These are phyloP conservation scores for Tolypocladium album DNA, from an alignment of 2,329 filamentous ascomycete species.

Conservation along the genomic window DNA sequence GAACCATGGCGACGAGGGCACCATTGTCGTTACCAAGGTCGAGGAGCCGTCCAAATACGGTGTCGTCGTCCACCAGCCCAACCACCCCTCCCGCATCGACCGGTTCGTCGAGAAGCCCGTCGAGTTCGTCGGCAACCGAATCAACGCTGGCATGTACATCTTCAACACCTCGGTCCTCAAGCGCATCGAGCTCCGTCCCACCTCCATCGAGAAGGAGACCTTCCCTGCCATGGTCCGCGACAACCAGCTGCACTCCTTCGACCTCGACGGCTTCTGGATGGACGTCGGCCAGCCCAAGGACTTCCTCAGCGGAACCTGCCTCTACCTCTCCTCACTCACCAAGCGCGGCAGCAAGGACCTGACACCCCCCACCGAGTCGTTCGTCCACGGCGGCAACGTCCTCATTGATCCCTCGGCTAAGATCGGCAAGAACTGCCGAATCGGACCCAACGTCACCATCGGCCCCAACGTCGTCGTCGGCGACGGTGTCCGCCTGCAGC, in stretches of 20 bases:
- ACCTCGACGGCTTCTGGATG: constrained; percentile 99
- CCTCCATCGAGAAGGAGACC: constrained; percentile 96
- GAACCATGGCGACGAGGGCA: constrained; percentile 86
- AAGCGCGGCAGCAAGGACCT: constrained; percentile 86
- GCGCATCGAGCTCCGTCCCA: constrained; percentile 91
- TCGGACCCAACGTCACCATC: constrained; percentile 94
- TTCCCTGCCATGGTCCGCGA: constrained; percentile 91
- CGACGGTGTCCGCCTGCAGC: constrained; percentile 87
- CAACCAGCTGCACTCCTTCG: constrained; percentile 87
- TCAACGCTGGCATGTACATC: constrained; percentile 98
- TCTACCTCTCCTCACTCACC: constrained; percentile 86
- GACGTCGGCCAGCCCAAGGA: constrained; percentile 98
- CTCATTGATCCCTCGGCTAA: constrained; percentile 88
- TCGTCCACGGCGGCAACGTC: constrained; percentile 88
- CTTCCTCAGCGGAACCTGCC: constrained; percentile 89
- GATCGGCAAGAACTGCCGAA: constrained; percentile 97
- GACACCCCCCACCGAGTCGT: constrained; percentile 61
- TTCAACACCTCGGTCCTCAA: constrained; percentile 84
- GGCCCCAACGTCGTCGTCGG: constrained; percentile 86
- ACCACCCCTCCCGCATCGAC: constrained; percentile 84
- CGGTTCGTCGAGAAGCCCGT: constrained; percentile 99
- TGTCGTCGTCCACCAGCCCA: constrained; percentile 94
- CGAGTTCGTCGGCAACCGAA: constrained; percentile 96
- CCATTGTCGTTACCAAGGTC: constrained; percentile 96
- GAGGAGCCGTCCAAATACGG: constrained; percentile 98